These are phyloP conservation scores for Physcia stellaris DNA, from an alignment of 495 filamentous ascomycete genomes.

Conservation along the genomic window DNA sequence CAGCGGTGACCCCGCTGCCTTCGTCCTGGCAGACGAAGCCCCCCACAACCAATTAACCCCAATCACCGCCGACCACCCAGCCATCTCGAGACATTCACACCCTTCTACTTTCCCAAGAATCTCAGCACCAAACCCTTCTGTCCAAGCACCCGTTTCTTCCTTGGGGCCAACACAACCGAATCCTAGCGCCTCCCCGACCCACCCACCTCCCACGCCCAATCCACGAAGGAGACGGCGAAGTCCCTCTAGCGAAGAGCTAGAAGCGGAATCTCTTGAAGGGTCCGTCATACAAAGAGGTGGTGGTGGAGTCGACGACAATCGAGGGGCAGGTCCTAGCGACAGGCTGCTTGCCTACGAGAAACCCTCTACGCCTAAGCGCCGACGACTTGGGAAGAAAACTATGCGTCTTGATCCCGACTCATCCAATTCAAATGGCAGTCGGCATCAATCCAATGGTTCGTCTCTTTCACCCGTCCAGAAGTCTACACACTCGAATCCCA, in stretches of 20 bases:
- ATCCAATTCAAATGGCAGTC: constrained; percentile 33
- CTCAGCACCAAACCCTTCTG: constrained; percentile 4
- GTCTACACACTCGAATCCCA: constrained; percentile 20
- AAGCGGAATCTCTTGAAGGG: too few species aligned
- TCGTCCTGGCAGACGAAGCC: constrained; percentile 53
- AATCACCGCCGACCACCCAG: constrained; percentile 47
- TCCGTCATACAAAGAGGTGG: too few species aligned
- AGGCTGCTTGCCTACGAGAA: constrained; percentile 2
- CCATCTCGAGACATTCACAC: constrained; percentile 22
- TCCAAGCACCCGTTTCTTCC: not conserved
- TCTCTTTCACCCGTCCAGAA: constrained; percentile 27
- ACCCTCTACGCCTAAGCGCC: constrained; percentile 42
- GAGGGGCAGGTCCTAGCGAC: not conserved
- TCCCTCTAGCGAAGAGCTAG: constrained; percentile 7
- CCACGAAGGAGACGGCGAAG: constrained; percentile 14
- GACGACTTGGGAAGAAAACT: constrained; percentile 38
- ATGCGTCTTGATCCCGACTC: constrained; percentile 46
- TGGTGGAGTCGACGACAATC: not conserved
- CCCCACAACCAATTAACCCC: constrained; percentile 33
- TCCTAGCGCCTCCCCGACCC: not conserved
- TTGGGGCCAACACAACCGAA: not conserved
- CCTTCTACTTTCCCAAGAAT: constrained; percentile 24
- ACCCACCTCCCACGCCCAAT: not conserved
- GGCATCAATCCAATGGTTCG: constrained; percentile 35
- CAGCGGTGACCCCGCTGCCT: constrained; percentile 32